phyloP scores from a whole-genome alignment of 2,329 filamentous ascomycete species.

The Aurifilum marmelostoma region DNA sequence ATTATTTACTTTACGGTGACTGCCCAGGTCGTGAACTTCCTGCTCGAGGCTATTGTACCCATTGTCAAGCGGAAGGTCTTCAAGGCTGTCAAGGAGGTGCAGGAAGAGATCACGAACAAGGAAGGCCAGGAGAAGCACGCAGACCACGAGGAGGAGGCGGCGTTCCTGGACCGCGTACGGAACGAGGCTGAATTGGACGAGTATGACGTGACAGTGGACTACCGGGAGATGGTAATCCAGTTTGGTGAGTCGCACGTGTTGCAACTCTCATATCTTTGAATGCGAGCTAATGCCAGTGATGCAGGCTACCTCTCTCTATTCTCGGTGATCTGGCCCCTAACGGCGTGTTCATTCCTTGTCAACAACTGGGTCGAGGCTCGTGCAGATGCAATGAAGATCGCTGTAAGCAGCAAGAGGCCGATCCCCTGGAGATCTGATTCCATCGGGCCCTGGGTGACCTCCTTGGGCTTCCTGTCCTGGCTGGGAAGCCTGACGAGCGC shows the following conservation, averaged over 20 bases:
- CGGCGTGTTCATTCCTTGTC: slow-evolving; percentile 82
- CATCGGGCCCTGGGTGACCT: slow-evolving; percentile 90
- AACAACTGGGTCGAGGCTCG: slow-evolving; percentile 98
- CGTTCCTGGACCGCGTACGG: slow-evolving; percentile 80
- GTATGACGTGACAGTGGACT: slow-evolving; percentile 89
- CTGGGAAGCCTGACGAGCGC: slow-evolving; percentile 85
- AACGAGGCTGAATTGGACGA: slow-evolving; percentile 78
- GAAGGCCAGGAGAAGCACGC: slow-evolving; percentile 51
- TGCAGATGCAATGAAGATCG: slow-evolving; percentile 93
- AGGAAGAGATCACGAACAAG: slow-evolving; percentile 61
- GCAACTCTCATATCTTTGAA: background rate
- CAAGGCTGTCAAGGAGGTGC: slow-evolving; percentile 77
- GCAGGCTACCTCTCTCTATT: slow-evolving; percentile 87
- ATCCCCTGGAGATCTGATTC: slow-evolving; percentile 89
- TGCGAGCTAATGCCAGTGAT: slow-evolving; percentile 28
- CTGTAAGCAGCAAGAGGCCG: slow-evolving; percentile 83
- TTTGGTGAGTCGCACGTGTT: slow-evolving; percentile 53
- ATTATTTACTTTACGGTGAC: slow-evolving; percentile 97
- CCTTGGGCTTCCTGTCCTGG: slow-evolving; percentile 90
- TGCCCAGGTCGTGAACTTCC: slow-evolving; percentile 86
- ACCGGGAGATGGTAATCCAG: slow-evolving; percentile 91
- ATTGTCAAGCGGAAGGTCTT: slow-evolving; percentile 79
- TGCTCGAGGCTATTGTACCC: slow-evolving; percentile 82
- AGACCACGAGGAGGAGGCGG: slow-evolving; percentile 76
- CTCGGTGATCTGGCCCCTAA: slow-evolving; percentile 93